Percentiles rank a stretch among this genome's conserved stretches.
Evolutionary conservation across 345 rosid genomes (phyloP).

Genomic region (Fremontodendron californicum): DNA sequence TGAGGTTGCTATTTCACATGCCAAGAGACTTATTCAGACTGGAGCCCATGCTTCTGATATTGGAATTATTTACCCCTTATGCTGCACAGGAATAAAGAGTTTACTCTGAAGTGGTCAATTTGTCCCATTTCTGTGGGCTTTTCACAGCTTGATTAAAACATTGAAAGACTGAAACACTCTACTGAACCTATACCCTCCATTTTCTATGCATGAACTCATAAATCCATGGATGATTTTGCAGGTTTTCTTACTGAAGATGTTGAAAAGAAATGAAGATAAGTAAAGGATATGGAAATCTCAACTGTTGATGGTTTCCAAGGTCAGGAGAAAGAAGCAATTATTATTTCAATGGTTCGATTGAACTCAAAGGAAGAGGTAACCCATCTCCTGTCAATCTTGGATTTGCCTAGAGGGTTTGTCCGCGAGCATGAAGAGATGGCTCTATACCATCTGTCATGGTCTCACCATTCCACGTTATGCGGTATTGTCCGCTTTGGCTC

Average conservation of each 20-base stretch:
- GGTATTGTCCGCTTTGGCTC: too few relatives aligned
- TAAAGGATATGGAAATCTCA: conserved; percentile 79
- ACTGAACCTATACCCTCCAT: not conserved
- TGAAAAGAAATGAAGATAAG: conserved; percentile 65
- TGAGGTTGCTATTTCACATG: conserved; percentile 84
- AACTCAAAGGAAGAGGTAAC: conserved; percentile 81
- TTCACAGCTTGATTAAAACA: not conserved
- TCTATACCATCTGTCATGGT: too few relatives aligned
- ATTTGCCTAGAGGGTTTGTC: too few relatives aligned
- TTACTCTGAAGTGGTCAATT: not conserved
- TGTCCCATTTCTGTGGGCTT: not conserved
- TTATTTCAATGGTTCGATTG: conserved; percentile 94
- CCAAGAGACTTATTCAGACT: conserved; percentile 62
- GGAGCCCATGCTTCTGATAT: conserved; percentile 83
- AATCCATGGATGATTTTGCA: conserved; percentile 21
- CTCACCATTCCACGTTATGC: too few relatives aligned
- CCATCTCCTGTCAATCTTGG: not conserved
- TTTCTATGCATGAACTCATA: not conserved
- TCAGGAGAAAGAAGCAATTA: conserved; percentile 90
- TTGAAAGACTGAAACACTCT: not conserved
- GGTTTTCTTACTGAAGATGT: conserved; percentile 71
- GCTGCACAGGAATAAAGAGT: conserved; percentile 68
- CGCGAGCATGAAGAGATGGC: too few relatives aligned
- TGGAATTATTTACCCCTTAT: conserved; percentile 89
- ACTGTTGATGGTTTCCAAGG: conserved; percentile 99